Base-by-base conservation (phyloP, 352 stramenopile species). In the Halophytophthora polymorphica region DNA sequence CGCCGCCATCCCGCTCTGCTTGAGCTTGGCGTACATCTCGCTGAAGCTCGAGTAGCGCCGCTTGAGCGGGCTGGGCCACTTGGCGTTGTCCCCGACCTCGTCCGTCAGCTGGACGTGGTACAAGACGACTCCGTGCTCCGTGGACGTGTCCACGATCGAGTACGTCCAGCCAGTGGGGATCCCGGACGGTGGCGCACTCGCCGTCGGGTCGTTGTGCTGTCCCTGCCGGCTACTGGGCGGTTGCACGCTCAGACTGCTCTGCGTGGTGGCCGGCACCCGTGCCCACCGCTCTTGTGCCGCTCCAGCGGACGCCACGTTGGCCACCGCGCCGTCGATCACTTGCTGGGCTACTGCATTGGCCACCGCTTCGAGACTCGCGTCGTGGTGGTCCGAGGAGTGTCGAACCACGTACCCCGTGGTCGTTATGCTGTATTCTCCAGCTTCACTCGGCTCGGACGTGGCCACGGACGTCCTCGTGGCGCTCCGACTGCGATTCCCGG, bases 31-130 rank as follows among this genome's bases (percentile, higher is more conserved):
- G 59, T 82, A 66, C 59, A 88, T 64, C n/a, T 77, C 69, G 17
- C 50, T 67, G 47, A 88, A 88, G 17, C 69, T 57, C 0, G 61
- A 75, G 57, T 83, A 88, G n/a, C 77, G 74, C 18, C 63, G 62
- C 42, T 58, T 35, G 13, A 77, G 11, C 0, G 64, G 67, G 7
- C 54, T 31, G 15, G 56, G 18, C 71, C 63, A 76, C 58, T 73
- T 57, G 13, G 45, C 44, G 28, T 50, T 55, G 38, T 65, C 38
- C 1, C 56, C 58, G 12, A 56, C 41, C 6, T 71, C 63, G 39
- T 72, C 54, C 22, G 60, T 59, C 34, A 66, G 52, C 48, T 80
- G 66, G 17, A 80, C 50, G 31, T 77, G 63, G 42, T 80, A 80
- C 39, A 66, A 6, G 25, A 76, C 64, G 19, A 80, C 53, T 15